Evolutionary conservation across 768 basidiomycete species (phyloP).

Genomic region (Vishniacozyma victoriae): DNA sequence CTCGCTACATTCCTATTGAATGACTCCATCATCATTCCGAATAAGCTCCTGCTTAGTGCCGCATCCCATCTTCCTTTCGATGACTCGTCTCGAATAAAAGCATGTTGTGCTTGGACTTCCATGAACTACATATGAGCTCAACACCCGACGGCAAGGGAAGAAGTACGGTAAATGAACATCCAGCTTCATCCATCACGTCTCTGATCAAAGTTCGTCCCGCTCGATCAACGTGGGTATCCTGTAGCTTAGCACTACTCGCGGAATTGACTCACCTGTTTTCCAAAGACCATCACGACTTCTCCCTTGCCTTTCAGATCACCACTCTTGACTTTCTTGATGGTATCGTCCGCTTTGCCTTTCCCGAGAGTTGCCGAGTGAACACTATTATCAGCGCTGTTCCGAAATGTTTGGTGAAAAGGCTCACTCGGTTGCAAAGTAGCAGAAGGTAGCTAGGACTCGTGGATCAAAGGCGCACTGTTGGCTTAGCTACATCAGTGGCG

Average conservation of each 20-base stretch:
- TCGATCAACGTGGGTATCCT: constrained; percentile 92
- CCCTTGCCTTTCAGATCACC: constrained; percentile 74
- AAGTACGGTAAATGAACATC: constrained; percentile 61
- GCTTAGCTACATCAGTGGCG: background rate
- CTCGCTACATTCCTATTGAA: constrained; percentile 82
- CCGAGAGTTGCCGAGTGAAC: constrained; percentile 81
- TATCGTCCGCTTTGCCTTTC: constrained; percentile 71
- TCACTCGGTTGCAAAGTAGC: constrained; percentile 88
- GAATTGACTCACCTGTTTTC: constrained; percentile 66
- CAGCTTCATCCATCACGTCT: constrained; percentile 71
- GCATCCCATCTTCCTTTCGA: constrained; percentile 96
- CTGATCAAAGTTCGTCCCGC: constrained; percentile 80
- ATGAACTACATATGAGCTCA: constrained; percentile 58
- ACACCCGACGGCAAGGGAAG: background rate
- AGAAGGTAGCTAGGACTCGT: constrained; percentile 74
- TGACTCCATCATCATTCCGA: constrained; percentile 83
- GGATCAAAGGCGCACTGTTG: constrained; percentile 77
- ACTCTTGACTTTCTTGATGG: constrained; percentile 63
- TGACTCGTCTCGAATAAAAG: constrained; percentile 85
- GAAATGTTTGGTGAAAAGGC: background rate
- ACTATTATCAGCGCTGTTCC: constrained; percentile 17
- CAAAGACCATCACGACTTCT: constrained; percentile 93
- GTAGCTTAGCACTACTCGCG: background rate
- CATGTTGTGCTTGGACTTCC: constrained; percentile 95
- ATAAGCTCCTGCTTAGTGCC: constrained; percentile 72